Evolutionary conservation across 208 protist genomes (phyloP).

Genomic region (Leishmania mexicana): DNA sequence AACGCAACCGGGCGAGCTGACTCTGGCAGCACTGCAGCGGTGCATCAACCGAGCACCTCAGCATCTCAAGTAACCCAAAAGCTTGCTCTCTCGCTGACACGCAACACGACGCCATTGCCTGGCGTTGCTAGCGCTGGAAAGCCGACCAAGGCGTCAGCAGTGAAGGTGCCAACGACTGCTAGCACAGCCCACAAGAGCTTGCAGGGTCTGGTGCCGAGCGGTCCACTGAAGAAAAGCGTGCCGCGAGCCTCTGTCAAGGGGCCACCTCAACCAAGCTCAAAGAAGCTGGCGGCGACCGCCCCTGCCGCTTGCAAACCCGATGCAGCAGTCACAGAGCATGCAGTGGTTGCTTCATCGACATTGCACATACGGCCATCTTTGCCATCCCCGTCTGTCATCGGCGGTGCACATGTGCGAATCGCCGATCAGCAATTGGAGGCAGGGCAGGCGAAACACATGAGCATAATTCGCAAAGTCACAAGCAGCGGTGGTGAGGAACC

Average conservation of each 20-base stretch:
- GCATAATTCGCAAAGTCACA: background rate
- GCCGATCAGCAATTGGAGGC: background rate
- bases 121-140: background rate
- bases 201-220: constrained; percentile 16
- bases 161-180: background rate
- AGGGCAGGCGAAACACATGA: background rate
- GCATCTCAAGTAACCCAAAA: background rate
- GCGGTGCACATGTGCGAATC: background rate
- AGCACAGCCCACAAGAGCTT: constrained; percentile 19
- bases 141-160: background rate
- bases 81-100: background rate
- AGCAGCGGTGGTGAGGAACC: background rate
- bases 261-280: background rate
- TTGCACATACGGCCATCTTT: background rate
- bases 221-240: constrained; percentile 17
- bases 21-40: background rate
- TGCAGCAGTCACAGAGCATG: too few species aligned
- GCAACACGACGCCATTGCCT: background rate
- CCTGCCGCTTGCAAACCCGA: background rate
- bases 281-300: background rate
- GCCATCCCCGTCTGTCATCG: background rate
- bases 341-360: background rate
- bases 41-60: background rate
- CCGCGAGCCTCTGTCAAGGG: background rate
- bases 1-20: background rate